Conservation (phyloP, 495 filamentous ascomycete genomes). For the Poronia punctata region DNA sequence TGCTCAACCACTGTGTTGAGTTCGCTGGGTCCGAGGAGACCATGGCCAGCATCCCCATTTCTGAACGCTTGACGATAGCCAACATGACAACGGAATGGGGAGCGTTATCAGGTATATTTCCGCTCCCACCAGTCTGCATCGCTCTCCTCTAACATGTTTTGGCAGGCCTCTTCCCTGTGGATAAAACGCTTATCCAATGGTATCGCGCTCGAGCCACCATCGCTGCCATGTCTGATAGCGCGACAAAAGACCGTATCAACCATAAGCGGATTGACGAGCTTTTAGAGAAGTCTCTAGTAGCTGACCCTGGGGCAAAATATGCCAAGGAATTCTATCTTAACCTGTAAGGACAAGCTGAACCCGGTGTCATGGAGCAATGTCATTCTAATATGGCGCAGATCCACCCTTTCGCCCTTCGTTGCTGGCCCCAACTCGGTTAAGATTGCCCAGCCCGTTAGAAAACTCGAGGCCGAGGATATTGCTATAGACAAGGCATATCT, state of each 20-base stretch:
- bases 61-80: slow-evolving; percentile 74
- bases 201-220: slow-evolving; percentile 66
- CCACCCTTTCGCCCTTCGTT: slow-evolving; percentile 78
- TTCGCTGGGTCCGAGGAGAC: slow-evolving; percentile 78
- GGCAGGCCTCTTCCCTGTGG: slow-evolving; percentile 67
- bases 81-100: slow-evolving; percentile 99
- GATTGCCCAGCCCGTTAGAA: slow-evolving; percentile 65
- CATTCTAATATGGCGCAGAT: slow-evolving; percentile 19
- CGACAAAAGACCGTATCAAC: slow-evolving; percentile 48
- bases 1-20: slow-evolving; percentile 89
- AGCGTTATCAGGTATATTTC: slow-evolving; percentile 53
- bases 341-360: neutral
- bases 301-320: slow-evolving; percentile 74
- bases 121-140: neutral
- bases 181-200: slow-evolving; percentile 67
- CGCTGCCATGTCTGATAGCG: slow-evolving; percentile 40
- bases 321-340: slow-evolving; percentile 73
- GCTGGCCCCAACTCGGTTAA: slow-evolving; percentile 93
- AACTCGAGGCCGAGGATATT: slow-evolving; percentile 68
- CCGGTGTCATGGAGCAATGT: slow-evolving; percentile 15
- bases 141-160: neutral
- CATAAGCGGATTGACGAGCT: slow-evolving; percentile 67
- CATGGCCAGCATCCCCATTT: slow-evolving; percentile 64
- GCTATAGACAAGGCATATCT: slow-evolving; percentile 81
- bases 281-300: slow-evolving; percentile 55